Conservation (phyloP, 768 basidiomycete genomes). For the Dacryopinax spathularia region DNA sequence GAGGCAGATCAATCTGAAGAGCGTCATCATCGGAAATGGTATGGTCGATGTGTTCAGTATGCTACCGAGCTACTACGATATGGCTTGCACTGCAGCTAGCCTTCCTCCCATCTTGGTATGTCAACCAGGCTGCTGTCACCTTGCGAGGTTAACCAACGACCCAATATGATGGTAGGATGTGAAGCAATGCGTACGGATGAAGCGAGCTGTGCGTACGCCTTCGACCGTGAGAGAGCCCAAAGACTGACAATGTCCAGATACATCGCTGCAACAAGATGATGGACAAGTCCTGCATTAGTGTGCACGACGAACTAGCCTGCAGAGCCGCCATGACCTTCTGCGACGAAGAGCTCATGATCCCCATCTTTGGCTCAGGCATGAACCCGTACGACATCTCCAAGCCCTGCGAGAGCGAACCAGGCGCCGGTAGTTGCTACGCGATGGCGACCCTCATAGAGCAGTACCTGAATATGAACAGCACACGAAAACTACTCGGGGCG, state of each 20-base stretch:
- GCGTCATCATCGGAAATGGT: slow-evolving; percentile 54
- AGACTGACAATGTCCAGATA: slow-evolving; percentile 30
- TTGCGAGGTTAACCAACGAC: slow-evolving; percentile 9
- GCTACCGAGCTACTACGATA: slow-evolving; percentile 34
- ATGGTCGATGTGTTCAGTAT: slow-evolving; percentile 25
- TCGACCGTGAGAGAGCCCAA: background rate
- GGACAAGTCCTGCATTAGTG: slow-evolving; percentile 45
- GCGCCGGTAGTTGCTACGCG: slow-evolving; percentile 40
- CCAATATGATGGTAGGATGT: slow-evolving; percentile 5
- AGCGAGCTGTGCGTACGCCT: slow-evolving; percentile 17
- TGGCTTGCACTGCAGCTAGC: slow-evolving; percentile 41
- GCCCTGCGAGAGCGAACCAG: slow-evolving; percentile 27
- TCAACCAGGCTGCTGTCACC: slow-evolving; percentile 5
- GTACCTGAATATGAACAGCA: slow-evolving; percentile 47
- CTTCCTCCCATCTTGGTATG: slow-evolving; percentile 29
- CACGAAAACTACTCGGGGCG: slow-evolving; percentile 48
- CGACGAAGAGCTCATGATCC: slow-evolving; percentile 35
- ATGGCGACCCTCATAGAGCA: slow-evolving; percentile 35
- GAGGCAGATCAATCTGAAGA: slow-evolving; percentile 47
- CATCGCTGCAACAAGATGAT: slow-evolving; percentile 51
- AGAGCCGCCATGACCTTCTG: slow-evolving; percentile 56
- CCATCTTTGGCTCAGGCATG: slow-evolving; percentile 29
- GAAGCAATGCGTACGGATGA: slow-evolving; percentile 19
- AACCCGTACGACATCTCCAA: slow-evolving; percentile 20
- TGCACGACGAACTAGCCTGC: slow-evolving; percentile 53